phyloP scores from a whole-genome alignment of 78 protist genomes.

The Dictyostelium brefeldianum region DNA sequence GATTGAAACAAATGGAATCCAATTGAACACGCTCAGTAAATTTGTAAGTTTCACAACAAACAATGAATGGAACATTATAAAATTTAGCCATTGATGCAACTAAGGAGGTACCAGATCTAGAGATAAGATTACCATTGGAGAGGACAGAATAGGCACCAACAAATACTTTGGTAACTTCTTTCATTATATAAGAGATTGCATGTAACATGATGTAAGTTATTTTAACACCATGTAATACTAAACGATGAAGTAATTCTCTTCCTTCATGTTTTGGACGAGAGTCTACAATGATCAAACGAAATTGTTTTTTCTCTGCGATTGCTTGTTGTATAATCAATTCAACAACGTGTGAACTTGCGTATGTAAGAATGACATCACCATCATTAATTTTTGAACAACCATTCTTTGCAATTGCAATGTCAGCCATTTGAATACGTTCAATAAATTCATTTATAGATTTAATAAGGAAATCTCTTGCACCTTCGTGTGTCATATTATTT shows the following conservation, averaged over 20 bases:
- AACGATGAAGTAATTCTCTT: slow-evolving; percentile 43
- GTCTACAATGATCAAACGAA: slow-evolving; percentile 95
- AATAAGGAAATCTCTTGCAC: slow-evolving; percentile 69
- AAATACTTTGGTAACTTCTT: slow-evolving; percentile 87
- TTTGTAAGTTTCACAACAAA: slow-evolving; percentile 97
- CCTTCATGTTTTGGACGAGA: slow-evolving; percentile 96
- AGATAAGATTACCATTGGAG: slow-evolving; percentile 91
- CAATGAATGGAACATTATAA: slow-evolving; percentile 95
- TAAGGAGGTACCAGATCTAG: slow-evolving; percentile 93
- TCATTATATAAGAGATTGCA: slow-evolving; percentile 93
- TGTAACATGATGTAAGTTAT: slow-evolving; percentile 91
- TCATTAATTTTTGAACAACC: slow-evolving; percentile 80
- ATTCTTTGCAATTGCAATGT: slow-evolving; percentile 55
- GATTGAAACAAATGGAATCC: slow-evolving; percentile 96
- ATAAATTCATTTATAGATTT: slow-evolving; percentile 81
- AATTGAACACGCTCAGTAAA: slow-evolving; percentile 93
- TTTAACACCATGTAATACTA: slow-evolving; percentile 83
- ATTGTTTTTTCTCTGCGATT: slow-evolving; percentile 66
- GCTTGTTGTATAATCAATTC: slow-evolving; percentile 86
- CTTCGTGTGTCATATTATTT: slow-evolving; percentile 55
- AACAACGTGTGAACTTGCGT: slow-evolving; percentile 87
- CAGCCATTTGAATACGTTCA: slow-evolving; percentile 87
- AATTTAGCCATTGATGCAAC: slow-evolving; percentile 93
- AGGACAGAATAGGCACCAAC: slow-evolving; percentile 95
- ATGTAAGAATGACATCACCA: slow-evolving; percentile 94